phyloP scores from a whole-genome alignment of 768 basidiomycete genomes.

The Tulasnella sp. region DNA sequence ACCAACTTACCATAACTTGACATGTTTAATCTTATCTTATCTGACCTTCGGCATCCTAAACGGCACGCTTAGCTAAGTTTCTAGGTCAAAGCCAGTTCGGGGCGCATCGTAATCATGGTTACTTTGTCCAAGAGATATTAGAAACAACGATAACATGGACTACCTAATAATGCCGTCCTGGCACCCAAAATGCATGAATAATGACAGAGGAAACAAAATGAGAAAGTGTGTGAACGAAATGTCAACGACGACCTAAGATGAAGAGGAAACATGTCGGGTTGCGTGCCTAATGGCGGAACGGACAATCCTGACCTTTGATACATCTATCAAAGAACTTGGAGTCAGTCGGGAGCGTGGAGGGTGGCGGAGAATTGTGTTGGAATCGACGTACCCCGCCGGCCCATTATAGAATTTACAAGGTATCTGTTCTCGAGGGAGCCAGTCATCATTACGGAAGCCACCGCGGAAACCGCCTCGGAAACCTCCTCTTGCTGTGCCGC shows the following conservation, averaged over 20 bases:
- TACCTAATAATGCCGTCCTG: background rate
- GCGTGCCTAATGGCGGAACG: background rate
- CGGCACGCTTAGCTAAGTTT: background rate
- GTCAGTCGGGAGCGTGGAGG: background rate
- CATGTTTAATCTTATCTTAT: slow-evolving; percentile 6
- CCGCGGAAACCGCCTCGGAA: background rate
- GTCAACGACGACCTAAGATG: background rate
- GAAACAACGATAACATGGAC: background rate
- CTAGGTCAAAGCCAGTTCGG: background rate
- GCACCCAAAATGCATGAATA: slow-evolving; percentile 8
- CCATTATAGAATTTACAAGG: slow-evolving; percentile 1
- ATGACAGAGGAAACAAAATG: background rate
- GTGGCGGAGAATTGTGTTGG: background rate
- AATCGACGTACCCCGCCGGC: background rate
- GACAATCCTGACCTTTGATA: background rate
- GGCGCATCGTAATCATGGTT: background rate
- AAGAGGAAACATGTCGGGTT: background rate
- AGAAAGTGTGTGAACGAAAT: background rate
- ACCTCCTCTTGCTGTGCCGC: background rate
- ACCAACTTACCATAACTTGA: background rate
- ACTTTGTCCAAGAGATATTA: background rate
- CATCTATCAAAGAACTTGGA: background rate
- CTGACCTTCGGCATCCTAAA: background rate
- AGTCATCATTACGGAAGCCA: background rate
- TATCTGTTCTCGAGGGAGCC: background rate